phyloP scores from a whole-genome alignment of 169 alveolate species.

The Plasmodium vinckei region DNA sequence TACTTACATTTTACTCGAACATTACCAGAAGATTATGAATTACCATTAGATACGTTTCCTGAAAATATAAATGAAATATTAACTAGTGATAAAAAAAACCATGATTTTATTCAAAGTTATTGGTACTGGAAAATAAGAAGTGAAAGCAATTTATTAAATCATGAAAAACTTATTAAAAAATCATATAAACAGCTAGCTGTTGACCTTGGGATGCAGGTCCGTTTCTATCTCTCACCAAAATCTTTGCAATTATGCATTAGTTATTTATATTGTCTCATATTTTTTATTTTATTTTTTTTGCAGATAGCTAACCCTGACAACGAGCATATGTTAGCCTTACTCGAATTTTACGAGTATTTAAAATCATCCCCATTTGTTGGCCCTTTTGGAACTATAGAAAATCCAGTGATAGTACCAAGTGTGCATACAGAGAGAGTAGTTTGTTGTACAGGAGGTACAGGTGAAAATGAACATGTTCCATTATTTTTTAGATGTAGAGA shows the following conservation, averaged over 20 bases:
- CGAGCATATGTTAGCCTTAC: conserved; percentile 90
- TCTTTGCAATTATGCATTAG: background rate
- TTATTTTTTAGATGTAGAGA: conserved; percentile 90
- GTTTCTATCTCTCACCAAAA: too few relatives aligned
- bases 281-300: background rate
- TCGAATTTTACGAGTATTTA: conserved; percentile 91
- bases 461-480: conserved; percentile 92
- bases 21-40: conserved; percentile 89
- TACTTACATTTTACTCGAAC: conserved; percentile 88
- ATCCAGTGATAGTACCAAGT: conserved; percentile 91
- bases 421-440: conserved; percentile 89
- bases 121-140: conserved; percentile 91
- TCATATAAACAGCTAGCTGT: conserved; percentile 91
- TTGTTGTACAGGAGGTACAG: conserved; percentile 92
- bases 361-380: conserved; percentile 91
- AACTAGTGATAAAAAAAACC: conserved; percentile 85
- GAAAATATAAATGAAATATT: conserved; percentile 85
- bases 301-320: conserved; percentile 85
- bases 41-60: conserved; percentile 92
- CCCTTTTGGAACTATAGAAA: conserved; percentile 92
- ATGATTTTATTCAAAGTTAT: conserved; percentile 89
- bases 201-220: conserved; percentile 89
- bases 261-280: background rate
- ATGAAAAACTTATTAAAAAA: conserved; percentile 85
- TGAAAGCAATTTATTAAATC: conserved; percentile 86